Evolutionary conservation across 345 rosid genomes (phyloP), one percentile per base, ranked within the genome.

Genomic region (Euphorbia tirucalli): DNA sequence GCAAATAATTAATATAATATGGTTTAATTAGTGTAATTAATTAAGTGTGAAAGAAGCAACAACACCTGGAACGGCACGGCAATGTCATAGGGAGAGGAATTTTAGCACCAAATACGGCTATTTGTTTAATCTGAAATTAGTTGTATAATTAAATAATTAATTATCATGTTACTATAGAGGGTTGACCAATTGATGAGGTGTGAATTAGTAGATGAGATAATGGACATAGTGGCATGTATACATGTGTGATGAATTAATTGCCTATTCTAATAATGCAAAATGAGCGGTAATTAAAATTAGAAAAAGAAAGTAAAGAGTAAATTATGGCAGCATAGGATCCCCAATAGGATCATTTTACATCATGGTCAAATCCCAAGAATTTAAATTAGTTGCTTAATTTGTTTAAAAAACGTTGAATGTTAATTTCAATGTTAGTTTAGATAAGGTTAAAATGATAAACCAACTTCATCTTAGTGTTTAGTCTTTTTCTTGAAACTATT

Each of bases 31-130:
- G 32, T 64, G 39, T 41, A 41, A 11, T 41, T 7, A 5, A 64
- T 66, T 70, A 58, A 60, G 57, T 61, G 61, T 49, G 58, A 11
- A 32, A 37, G 27, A 61, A 73, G 65, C 41, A 58, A 44, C 41
- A 48, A 68, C 74, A 66, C 60, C 77, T 28, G 86, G 57, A 80
- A 78, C 74, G 84, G 84, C 88, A 85, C 84, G 85, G 84, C 76
- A 78, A 4, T 65, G 74, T 54, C 80, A 74, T 48, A 60, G 57
- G 71, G 60, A 49, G 27, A 57, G 71, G 44, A 32, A 61, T 72
- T 74, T 74, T 22, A 49, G 74, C 74, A 44, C 16, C 35, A 21
- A 35, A 16, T 60, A 11, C 56, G 18, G 59, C 70, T 69, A 61
- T 41, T 41, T 4, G 2, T 32, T 32, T 32, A n/a, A n/a, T n/a